Percentiles rank a stretch among this genome's conserved stretches.
These are phyloP conservation scores for Telopea speciosissima DNA, from an alignment of 177 flowering plant species.

Conservation along the genomic window DNA sequence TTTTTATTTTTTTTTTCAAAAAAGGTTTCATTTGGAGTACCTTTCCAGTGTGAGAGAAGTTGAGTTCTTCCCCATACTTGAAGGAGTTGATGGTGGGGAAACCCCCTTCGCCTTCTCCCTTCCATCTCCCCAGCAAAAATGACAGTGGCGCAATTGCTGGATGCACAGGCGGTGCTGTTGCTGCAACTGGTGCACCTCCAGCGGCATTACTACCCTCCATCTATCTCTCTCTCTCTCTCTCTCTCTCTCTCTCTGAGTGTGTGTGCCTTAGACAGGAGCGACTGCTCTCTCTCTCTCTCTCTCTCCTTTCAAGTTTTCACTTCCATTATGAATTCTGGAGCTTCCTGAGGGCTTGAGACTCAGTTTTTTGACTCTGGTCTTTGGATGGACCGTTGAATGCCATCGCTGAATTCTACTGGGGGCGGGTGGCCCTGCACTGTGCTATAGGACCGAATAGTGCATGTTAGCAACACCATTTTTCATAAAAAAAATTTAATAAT, in stretches of 20 bases:
- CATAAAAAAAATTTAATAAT: no score
- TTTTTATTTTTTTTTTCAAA: no score
- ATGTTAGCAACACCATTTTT: no score
- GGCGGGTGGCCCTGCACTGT: no score
- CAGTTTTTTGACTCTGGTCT: background rate
- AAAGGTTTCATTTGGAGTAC: slow-evolving; percentile 3
- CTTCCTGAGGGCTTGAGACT: background rate
- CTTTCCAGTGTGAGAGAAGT: slow-evolving; percentile 51
- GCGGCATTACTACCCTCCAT: slow-evolving; percentile 4
- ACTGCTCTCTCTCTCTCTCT: background rate
- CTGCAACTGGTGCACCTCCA: background rate
- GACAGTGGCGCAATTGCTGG: slow-evolving; percentile 48
- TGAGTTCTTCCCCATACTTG: slow-evolving; percentile 55
- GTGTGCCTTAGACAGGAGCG: no score
- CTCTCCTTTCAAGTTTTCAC: background rate
- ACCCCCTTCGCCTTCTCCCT: slow-evolving; percentile 65
- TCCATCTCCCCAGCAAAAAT: slow-evolving; percentile 61
- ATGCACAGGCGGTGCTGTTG: slow-evolving; percentile 30
- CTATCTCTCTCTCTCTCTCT: slow-evolving; percentile 9
- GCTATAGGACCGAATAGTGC: no score
- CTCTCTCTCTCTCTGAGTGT: no score
- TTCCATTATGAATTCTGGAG: background rate
- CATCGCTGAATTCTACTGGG: no score
- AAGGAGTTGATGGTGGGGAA: slow-evolving; percentile 69
- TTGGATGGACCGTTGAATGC: no score